Percentiles rank a stretch among this genome's conserved stretches.
phyloP scores from a whole-genome alignment of 202 grass and related monocot species.

The Panicum hallii region DNA sequence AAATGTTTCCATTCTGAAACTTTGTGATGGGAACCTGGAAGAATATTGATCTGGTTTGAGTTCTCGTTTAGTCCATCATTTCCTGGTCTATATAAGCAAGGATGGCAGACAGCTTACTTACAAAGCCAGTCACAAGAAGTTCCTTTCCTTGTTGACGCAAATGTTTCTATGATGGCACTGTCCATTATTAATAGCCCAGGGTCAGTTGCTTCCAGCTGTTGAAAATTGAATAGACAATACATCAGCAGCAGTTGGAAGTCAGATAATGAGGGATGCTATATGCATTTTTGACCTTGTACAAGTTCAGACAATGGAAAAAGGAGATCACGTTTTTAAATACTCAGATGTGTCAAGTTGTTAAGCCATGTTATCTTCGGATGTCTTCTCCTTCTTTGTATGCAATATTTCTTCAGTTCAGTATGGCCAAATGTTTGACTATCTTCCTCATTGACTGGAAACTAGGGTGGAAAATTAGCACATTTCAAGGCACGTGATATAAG shows the following conservation, averaged over 20 bases:
- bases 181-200: background rate
- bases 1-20: slow-evolving; percentile 36
- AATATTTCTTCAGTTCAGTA: background rate
- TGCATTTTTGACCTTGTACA: background rate
- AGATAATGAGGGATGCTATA: background rate
- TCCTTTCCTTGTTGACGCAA: background rate
- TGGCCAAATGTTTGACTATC: background rate
- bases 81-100: background rate
- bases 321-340: background rate
- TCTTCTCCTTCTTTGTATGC: background rate
- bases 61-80: background rate
- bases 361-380: background rate
- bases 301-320: background rate
- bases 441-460: no score
- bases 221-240: background rate
- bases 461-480: background rate
- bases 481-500: background rate
- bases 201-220: background rate
- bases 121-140: background rate
- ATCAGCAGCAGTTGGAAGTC: background rate
- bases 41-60: background rate
- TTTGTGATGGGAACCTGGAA: background rate
- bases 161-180: background rate
- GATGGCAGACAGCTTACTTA: background rate
- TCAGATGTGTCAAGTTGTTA: background rate